Percentiles rank a stretch among this genome's conserved stretches.
Conservation (phyloP, 345 rosid genomes). For the Limnanthes douglasii region DNA sequence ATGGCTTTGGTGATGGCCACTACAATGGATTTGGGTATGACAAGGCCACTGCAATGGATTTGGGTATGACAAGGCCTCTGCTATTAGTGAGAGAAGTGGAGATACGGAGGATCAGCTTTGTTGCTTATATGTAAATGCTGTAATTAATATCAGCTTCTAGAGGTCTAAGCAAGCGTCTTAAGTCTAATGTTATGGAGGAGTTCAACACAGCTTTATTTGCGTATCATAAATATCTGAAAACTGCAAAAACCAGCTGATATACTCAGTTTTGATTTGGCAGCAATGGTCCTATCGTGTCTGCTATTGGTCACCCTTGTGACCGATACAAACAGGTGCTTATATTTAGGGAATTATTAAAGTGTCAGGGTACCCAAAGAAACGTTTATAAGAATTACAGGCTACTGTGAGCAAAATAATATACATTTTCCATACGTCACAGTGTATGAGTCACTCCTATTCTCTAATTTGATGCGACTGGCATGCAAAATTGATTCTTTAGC, state of each 20-base stretch:
- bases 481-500: too few relatives aligned
- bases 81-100: constrained; percentile 30
- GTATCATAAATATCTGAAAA: constrained; percentile 48
- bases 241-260: constrained; percentile 73
- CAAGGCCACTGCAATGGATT: constrained; percentile 17
- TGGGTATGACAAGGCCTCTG: too few relatives aligned
- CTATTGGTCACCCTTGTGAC: constrained; percentile 28
- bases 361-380: too few relatives aligned
- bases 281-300: constrained; percentile 53
- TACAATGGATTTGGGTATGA: constrained; percentile 12
- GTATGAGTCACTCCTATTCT: too few relatives aligned
- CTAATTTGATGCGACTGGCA: too few relatives aligned
- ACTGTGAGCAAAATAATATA: too few relatives aligned
- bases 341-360: too few relatives aligned
- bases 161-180: constrained; percentile 36
- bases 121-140: constrained; percentile 52
- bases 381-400: too few relatives aligned
- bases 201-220: constrained; percentile 36
- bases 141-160: constrained; percentile 41
- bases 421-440: too few relatives aligned
- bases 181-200: constrained; percentile 33
- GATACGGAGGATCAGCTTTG: constrained; percentile 31
- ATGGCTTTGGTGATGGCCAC: constrained; percentile 13
- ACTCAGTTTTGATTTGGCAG: constrained; percentile 47
- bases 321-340: too few relatives aligned